Evolutionary conservation across 345 rosid species (phyloP), one percentile per base, ranked within the genome.

Genomic region (Lepidium sativum): DNA sequence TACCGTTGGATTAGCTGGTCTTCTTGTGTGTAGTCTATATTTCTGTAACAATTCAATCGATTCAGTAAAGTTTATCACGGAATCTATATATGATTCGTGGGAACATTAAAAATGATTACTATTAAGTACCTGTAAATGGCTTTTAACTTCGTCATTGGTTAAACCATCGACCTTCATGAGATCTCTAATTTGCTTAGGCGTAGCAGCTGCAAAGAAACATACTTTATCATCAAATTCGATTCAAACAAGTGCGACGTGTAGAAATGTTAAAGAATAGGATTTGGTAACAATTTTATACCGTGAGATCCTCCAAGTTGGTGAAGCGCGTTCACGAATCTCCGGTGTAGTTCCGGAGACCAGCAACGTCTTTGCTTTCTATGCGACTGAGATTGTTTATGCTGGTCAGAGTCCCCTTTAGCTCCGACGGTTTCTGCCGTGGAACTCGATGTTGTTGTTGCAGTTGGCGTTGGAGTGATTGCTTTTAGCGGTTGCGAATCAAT

Each of bases 301-400:
- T 83, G 88, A 25, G 96, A 83, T 13, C 99, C 99, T 14, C 99
- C 99, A 2, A 94, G 95, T 32, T 86, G 92, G 29, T 90, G 88
- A 71, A 94, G 99, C 14, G 99, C 85, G 33, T 81, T 83, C 27
- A 90, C 50, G 81, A 94, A 94, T 23, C 92, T 71, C 59, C 91
- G 73, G 68, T 90, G 99, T 78, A 94, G 72, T 71, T 90, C 99
- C 42, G 96, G 87, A 9, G 99, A 90, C 99, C 99, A 94, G 55
- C 89, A 84, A 71, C 97, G 87, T 55, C 99, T 72, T 64, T 82
- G 92, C 72, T 94, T 94, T 54, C 95, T 79, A 56, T 71, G 70
- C 11, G 37, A 11, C 1, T 38, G 57, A 6, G 58, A 37, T 6
- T 44, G 63, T 39, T 54, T 57, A 5, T 7, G 37, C 9, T 37